Evolutionary conservation across 257 asterid species (phyloP), one percentile per base, ranked within the genome.

Genomic region (Henckelia pumila): DNA sequence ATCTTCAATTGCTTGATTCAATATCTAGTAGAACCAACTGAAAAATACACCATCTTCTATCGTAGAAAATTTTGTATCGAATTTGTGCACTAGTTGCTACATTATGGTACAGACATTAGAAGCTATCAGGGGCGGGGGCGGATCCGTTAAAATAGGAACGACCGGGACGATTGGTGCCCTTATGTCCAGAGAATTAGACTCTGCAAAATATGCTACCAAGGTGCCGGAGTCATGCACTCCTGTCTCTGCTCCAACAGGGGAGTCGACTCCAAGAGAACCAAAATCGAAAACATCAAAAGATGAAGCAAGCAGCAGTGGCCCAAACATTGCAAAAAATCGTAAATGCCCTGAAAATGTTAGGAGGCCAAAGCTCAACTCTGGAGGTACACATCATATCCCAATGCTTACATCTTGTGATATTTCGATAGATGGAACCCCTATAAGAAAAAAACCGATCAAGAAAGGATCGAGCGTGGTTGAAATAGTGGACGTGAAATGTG

Each of bases 111-210:
- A 76, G 67, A 79, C 84, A 61, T 64, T 87, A 67, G 95, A 86
- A 85, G 81, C 84, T 23, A 80, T 86, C 47, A 73, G 71, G 74
- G 88, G 96, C 70, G 90, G 95, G 28, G 94, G 94, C 72, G 97
- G 97, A 71, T 88, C 95, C 13, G 63, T 90, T 62, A 88, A 83
- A 80, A 80, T 88, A 10, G 97, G 97, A 67, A 81, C 90, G 53
- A 90, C 94, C 7, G 95, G 97, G 62, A 90, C 83, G 59, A 84
- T 91, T 70, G 79, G 92, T 77, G 89, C 87, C 67, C 90, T 91
- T 24, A 85, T 91, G 88, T 84, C 92, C 50, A 79, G 84, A 73
- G 97, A 91, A 63, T 71, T 91, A 65, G 89, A 83, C 64, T 79
- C 87, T 19, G 58, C 71, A 26, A 81, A 81, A 66, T 72, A 87